Conservation (phyloP, 441 rosid species). For the Codiaeum variegatum region DNA sequence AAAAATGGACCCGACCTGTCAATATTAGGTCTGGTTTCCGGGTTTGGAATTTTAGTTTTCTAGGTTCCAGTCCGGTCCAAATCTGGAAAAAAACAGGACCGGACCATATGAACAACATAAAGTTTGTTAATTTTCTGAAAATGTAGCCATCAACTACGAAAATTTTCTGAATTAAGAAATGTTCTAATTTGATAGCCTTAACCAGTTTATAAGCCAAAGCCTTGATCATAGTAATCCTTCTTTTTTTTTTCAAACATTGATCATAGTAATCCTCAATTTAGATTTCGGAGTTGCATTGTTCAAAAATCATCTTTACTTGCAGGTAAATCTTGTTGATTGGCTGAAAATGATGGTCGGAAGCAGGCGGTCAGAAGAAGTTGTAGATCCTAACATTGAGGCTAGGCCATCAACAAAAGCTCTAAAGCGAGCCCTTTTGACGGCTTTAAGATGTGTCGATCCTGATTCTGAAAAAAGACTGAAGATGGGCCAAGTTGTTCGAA, state of each 20-base stretch:
- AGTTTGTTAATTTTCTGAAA: conserved; percentile 12
- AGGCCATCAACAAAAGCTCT: conserved; percentile 77
- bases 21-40: no score
- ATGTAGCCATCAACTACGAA: neutral
- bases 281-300: conserved; percentile 1
- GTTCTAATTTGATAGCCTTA: neutral
- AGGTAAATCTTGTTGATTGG: conserved; percentile 98
- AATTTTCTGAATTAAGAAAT: neutral
- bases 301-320: conserved; percentile 18
- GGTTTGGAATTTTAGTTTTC: no score
- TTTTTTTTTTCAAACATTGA: no score
- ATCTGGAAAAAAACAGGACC: no score
- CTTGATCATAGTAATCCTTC: neutral
- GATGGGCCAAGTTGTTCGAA: conserved; percentile 94
- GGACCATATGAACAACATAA: neutral
- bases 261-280: neutral
- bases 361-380: conserved; percentile 79
- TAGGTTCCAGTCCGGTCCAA: no score
- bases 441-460: conserved; percentile 91
- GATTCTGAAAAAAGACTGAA: conserved; percentile 86
- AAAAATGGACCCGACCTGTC: no score
- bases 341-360: conserved; percentile 91
- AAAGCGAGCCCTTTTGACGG: conserved; percentile 84
- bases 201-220: neutral
- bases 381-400: conserved; percentile 74